These are phyloP conservation scores for Hysterium pulicare DNA, from an alignment of 2,329 filamentous ascomycete genomes.

Conservation along the genomic window DNA sequence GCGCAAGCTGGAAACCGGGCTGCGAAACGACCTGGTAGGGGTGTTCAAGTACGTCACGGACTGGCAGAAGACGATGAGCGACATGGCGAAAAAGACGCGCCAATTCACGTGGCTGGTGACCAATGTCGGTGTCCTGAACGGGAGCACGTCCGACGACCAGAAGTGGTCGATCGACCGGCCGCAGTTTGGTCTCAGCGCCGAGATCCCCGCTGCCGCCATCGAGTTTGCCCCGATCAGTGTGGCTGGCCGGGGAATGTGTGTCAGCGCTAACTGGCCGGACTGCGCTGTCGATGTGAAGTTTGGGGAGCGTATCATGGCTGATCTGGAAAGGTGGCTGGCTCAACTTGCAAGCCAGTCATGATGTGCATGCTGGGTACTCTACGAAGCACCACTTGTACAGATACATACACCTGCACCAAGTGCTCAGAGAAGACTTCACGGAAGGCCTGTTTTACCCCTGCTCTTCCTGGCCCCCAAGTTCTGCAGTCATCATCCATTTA, in stretches of 20 bases:
- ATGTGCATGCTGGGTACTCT: slow-evolving; percentile 4
- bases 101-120: slow-evolving; percentile 34
- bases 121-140: slow-evolving; percentile 36
- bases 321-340: slow-evolving; percentile 17
- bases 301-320: slow-evolving; percentile 16
- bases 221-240: slow-evolving; percentile 24
- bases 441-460: no score
- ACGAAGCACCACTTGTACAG: slow-evolving; percentile 5
- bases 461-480: no score
- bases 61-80: slow-evolving; percentile 30
- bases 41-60: slow-evolving; percentile 34
- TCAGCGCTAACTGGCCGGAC: slow-evolving; percentile 16
- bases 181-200: slow-evolving; percentile 28
- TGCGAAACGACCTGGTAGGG: slow-evolving; percentile 33
- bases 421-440: no score
- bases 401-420: no score
- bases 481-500: no score
- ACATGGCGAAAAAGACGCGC: slow-evolving; percentile 24
- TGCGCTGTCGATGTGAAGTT: slow-evolving; percentile 14
- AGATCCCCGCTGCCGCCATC: slow-evolving; percentile 27
- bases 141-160: slow-evolving; percentile 13
- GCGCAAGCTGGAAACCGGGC: slow-evolving; percentile 17
- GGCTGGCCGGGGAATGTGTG: slow-evolving; percentile 16
- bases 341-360: slow-evolving; percentile 11
- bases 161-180: slow-evolving; percentile 25